Conservation (phyloP, 257 asterid species). For the Anisodus tanguticus region DNA sequence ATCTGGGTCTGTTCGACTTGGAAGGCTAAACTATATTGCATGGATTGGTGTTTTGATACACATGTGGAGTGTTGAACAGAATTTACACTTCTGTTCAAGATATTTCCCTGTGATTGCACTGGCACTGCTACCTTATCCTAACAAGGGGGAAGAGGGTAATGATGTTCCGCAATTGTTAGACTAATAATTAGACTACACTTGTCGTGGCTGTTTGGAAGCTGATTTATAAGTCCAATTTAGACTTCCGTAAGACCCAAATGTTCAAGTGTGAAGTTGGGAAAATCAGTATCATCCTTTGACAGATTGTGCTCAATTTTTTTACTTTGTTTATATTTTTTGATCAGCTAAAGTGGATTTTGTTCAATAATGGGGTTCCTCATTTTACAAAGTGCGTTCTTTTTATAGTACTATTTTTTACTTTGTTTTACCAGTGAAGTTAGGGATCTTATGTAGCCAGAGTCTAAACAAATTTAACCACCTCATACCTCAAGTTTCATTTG, state of each 20-base stretch:
- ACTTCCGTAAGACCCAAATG: constrained; percentile 1
- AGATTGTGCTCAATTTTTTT: neutral
- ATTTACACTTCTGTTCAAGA: constrained; percentile 4
- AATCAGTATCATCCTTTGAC: constrained; percentile 16
- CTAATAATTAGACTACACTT: neutral
- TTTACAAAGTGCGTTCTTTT: neutral
- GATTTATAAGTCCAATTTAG: constrained; percentile 17
- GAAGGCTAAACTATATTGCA: neutral
- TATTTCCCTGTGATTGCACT: constrained; percentile 3
- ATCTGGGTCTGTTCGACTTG: constrained; percentile 38
- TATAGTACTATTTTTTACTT: neutral
- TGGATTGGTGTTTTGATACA: constrained; percentile 18
- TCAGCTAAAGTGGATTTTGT: constrained; percentile 9
- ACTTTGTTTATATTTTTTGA: neutral
- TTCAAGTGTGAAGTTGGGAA: constrained; percentile 5
- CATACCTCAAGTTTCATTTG: constrained; percentile 6
- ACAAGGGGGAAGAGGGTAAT: neutral
- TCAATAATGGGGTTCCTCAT: constrained; percentile 1
- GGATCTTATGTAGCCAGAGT: constrained; percentile 9
- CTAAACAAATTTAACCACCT: neutral
- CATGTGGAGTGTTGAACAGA: constrained; percentile 22
- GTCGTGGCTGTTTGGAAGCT: constrained; percentile 26
- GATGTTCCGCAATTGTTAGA: neutral
- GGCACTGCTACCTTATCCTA: constrained; percentile 5
- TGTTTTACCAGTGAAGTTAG: neutral